phyloP scores from a whole-genome alignment of 2,329 filamentous ascomycete species.

The Colletotrichum tropicicola region DNA sequence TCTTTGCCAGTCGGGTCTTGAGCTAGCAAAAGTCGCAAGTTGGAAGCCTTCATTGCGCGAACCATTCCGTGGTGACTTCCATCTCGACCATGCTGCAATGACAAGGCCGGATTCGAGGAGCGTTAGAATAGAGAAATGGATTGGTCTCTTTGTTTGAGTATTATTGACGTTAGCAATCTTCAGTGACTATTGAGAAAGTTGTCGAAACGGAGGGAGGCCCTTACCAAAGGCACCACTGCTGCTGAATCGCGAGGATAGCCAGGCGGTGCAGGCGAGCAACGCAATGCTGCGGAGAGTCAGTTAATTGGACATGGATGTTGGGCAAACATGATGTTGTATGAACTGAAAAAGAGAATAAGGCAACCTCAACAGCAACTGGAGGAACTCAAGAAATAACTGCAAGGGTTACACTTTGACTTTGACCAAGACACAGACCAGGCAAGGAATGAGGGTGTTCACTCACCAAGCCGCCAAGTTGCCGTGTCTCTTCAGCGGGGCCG shows the following conservation, averaged over 20 bases:
- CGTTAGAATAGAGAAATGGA: conserved; percentile 44
- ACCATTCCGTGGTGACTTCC: conserved; percentile 12
- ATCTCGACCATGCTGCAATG: conserved; percentile 28
- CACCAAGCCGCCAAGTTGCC: conserved; percentile 29
- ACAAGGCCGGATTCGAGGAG: conserved; percentile 35
- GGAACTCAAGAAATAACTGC: too few relatives aligned
- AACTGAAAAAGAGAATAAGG: neutral
- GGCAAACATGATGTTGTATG: neutral
- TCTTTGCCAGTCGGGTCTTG: neutral
- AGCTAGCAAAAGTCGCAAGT: neutral
- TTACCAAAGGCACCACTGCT: conserved; percentile 47
- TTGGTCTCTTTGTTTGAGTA: conserved; percentile 41
- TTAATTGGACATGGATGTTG: neutral
- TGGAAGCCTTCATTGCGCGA: conserved; percentile 6
- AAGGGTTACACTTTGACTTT: neutral
- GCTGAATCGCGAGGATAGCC: conserved; percentile 43
- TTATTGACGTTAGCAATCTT: neutral
- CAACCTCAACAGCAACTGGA: too few relatives aligned
- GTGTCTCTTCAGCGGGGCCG: conserved; percentile 28
- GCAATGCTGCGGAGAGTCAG: conserved; percentile 13
- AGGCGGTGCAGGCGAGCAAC: conserved; percentile 21
- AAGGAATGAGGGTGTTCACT: conserved; percentile 16
- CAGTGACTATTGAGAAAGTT: too few relatives aligned
- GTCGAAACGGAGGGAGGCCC: too few relatives aligned
- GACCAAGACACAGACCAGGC: neutral